phyloP scores from a whole-genome alignment of 352 stramenopile species.

The Globisporangium heterothallicum region DNA sequence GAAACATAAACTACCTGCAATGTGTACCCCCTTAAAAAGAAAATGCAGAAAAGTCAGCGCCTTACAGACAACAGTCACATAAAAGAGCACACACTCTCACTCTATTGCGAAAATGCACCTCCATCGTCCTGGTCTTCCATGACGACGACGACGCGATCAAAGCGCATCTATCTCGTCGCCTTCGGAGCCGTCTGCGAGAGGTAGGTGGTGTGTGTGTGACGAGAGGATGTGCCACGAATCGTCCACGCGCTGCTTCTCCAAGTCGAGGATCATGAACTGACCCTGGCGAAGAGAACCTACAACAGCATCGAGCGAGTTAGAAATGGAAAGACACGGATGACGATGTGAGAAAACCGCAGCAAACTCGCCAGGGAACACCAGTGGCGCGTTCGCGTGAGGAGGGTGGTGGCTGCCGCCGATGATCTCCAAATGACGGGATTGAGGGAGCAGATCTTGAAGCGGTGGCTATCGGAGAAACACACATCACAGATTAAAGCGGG shows the following conservation, averaged over 20 bases:
- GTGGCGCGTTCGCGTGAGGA: constrained; percentile 28
- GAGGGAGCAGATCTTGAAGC: neutral
- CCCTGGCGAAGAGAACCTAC: constrained; percentile 56
- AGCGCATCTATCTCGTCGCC: too few species aligned
- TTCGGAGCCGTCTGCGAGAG: constrained; percentile 14
- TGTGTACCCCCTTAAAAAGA: too few species aligned
- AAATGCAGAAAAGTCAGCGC: too few species aligned
- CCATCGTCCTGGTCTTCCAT: too few species aligned
- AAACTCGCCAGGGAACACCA: constrained; percentile 48
- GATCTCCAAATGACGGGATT: constrained; percentile 42
- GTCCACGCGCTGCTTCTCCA: constrained; percentile 44
- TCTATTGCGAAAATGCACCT: too few species aligned
- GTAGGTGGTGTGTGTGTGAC: constrained; percentile 30
- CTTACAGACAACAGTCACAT: too few species aligned
- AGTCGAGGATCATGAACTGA: constrained; percentile 73
- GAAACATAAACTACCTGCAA: too few species aligned
- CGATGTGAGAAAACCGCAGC: neutral
- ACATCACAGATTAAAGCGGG: too few species aligned
- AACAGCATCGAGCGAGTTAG: neutral
- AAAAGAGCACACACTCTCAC: too few species aligned
- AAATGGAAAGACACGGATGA: too few species aligned
- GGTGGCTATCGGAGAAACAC: neutral
- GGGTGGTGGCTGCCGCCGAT: constrained; percentile 49
- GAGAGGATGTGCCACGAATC: constrained; percentile 46
- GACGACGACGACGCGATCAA: too few species aligned